Conservation (phyloP, 768 basidiomycete genomes). For the Boletus vinaceobasis region DNA sequence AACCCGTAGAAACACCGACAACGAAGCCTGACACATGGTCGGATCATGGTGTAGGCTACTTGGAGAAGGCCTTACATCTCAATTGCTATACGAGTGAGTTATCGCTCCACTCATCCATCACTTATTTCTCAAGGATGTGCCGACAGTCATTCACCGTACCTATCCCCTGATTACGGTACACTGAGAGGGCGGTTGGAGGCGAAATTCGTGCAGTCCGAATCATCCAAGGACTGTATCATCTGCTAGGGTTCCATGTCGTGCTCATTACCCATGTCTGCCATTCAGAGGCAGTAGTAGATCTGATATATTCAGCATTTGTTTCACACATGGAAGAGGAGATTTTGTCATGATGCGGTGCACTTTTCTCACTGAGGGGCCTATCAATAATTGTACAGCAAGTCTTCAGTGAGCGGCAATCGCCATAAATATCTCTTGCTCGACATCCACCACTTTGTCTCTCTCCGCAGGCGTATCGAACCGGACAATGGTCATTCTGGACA, state of each 20-base stretch:
- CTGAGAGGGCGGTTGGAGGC: conserved; percentile 17
- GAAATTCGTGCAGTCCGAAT: conserved; percentile 5
- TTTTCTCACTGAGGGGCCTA: too few relatives aligned
- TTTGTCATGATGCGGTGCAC: conserved; percentile 31
- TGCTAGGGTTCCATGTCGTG: conserved; percentile 1
- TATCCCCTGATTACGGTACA: conserved; percentile 18
- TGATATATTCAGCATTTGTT: not conserved
- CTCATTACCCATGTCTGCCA: not conserved
- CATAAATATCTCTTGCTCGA: not conserved
- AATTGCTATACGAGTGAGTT: conserved; percentile 9
- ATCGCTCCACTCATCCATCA: not conserved
- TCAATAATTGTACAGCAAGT: not conserved
- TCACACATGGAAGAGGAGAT: not conserved
- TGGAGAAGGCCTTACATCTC: not conserved
- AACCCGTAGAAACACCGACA: not conserved
- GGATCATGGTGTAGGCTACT: conserved; percentile 9
- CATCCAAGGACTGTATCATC: conserved; percentile 12
- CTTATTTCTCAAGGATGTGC: not conserved
- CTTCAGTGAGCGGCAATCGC: not conserved
- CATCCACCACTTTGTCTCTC: not conserved
- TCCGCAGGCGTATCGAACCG: not conserved
- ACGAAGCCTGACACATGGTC: conserved; percentile 17
- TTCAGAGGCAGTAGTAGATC: not conserved
- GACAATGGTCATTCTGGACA: conserved; percentile 23
- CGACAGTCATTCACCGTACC: conserved; percentile 12